Conservation (phyloP, 2,329 filamentous ascomycete species). For the Alternaria brassicae region DNA sequence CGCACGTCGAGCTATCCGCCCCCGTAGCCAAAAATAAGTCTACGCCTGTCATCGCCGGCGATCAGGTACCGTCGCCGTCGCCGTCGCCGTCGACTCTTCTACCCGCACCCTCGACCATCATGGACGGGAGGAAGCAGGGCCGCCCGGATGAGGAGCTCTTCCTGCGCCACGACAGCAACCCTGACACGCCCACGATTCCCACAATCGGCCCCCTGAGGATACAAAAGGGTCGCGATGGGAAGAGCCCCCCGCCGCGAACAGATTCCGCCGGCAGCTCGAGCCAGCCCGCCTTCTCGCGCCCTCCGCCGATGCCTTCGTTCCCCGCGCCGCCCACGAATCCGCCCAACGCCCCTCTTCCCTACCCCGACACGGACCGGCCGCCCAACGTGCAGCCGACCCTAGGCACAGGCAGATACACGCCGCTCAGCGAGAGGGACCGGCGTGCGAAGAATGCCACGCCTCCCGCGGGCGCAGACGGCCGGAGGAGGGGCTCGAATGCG, state of each 20-base stretch:
- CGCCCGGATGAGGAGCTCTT: slow-evolving; percentile 84
- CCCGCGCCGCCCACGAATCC: slow-evolving; percentile 63
- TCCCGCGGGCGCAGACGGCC: slow-evolving; percentile 38
- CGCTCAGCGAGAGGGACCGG: slow-evolving; percentile 48
- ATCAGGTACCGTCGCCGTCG: slow-evolving; percentile 21
- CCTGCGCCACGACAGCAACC: slow-evolving; percentile 60
- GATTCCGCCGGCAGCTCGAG: slow-evolving; percentile 71
- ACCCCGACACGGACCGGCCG: slow-evolving; percentile 53
- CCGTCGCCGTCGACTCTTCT: slow-evolving; percentile 13
- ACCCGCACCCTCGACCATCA: slow-evolving; percentile 19
- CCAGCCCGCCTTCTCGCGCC: slow-evolving; percentile 47
- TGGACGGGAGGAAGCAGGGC: slow-evolving; percentile 64
- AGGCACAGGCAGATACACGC: slow-evolving; percentile 43
- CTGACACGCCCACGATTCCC: slow-evolving; percentile 81
- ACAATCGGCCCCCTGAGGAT: slow-evolving; percentile 85
- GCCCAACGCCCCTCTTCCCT: slow-evolving; percentile 54
- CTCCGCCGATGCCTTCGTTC: slow-evolving; percentile 66
- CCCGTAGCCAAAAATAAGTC: slow-evolving; percentile 37
- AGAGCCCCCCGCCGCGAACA: slow-evolving; percentile 59
- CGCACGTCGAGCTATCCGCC: slow-evolving; percentile 27
- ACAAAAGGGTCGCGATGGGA: slow-evolving; percentile 71
- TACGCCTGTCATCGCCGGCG: slow-evolving; percentile 31
- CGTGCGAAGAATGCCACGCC: slow-evolving; percentile 46
- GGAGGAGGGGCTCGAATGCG: slow-evolving; percentile 41
- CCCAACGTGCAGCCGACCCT: slow-evolving; percentile 29